Evolutionary conservation across 2,329 filamentous ascomycete genomes (phyloP).

Genomic region (Chaetomium olivaceum): DNA sequence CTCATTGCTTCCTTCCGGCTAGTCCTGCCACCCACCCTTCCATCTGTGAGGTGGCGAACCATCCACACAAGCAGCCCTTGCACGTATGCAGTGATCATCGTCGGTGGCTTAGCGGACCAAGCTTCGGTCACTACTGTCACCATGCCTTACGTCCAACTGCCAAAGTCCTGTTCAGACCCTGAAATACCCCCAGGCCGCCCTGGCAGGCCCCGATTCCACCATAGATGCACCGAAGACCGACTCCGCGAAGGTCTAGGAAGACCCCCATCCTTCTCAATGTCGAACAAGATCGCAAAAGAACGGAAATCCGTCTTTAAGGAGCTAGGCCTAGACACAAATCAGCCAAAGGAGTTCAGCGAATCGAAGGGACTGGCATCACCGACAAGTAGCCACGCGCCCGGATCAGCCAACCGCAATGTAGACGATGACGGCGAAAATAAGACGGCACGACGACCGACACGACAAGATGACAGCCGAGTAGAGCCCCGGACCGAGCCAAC

Average conservation of each 20-base stretch:
- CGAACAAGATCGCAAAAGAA: slow-evolving; percentile 50
- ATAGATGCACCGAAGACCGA: slow-evolving; percentile 52
- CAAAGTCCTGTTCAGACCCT: slow-evolving; percentile 27
- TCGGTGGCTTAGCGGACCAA: neutral
- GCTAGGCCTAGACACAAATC: slow-evolving; percentile 45
- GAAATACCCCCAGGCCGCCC: slow-evolving; percentile 25
- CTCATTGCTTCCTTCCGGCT: slow-evolving; percentile 23
- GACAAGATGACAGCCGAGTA: slow-evolving; percentile 15
- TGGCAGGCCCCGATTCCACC: slow-evolving; percentile 52
- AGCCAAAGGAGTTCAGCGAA: slow-evolving; percentile 32
- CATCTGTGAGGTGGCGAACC: neutral
- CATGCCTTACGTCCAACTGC: slow-evolving; percentile 28
- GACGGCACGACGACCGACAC: slow-evolving; percentile 6
- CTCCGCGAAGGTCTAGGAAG: slow-evolving; percentile 50
- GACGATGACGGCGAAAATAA: slow-evolving; percentile 25
- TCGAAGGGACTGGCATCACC: slow-evolving; percentile 33
- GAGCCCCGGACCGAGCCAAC: slow-evolving; percentile 25
- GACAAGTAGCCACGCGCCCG: slow-evolving; percentile 9
- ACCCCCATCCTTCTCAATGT: slow-evolving; percentile 44
- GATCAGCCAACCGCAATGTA: slow-evolving; percentile 13
- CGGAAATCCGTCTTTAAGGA: slow-evolving; percentile 56
- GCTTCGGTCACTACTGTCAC: slow-evolving; percentile 22
- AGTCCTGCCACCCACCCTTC: slow-evolving; percentile 16
- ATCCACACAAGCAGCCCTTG: neutral
- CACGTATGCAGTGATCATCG: slow-evolving; percentile 13